These are phyloP conservation scores for Parafenestella ontariensis DNA, from an alignment of 2,329 filamentous ascomycete species.

Conservation along the genomic window DNA sequence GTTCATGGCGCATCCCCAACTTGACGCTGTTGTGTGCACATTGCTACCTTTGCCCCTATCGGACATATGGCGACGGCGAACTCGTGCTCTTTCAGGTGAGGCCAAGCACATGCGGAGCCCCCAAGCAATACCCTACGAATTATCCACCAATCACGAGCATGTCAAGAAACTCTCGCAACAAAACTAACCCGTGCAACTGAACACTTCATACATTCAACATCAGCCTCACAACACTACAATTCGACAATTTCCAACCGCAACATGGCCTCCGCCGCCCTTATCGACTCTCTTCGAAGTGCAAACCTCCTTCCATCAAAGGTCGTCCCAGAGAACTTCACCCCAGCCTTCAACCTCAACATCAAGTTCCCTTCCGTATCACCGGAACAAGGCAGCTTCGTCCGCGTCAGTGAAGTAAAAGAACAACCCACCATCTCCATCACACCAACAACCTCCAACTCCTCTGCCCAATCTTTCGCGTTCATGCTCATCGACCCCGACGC, in stretches of 20 bases:
- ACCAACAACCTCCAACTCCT: conserved; percentile 25
- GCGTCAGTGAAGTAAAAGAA: conserved; percentile 44
- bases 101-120: conserved; percentile 14
- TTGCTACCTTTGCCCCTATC: conserved; percentile 2
- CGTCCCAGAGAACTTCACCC: conserved; percentile 54
- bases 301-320: conserved; percentile 43
- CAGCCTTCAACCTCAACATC: conserved; percentile 51
- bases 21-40: neutral
- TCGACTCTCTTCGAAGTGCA: conserved; percentile 33
- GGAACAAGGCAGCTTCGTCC: conserved; percentile 34
- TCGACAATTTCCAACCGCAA: neutral
- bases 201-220: neutral
- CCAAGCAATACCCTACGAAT: conserved; percentile 1
- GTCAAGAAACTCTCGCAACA: conserved; percentile 1
- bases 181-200: conserved; percentile 4
- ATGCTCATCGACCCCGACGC: conserved; percentile 63
- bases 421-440: conserved; percentile 34
- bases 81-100: conserved; percentile 5
- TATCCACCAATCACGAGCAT: conserved; percentile 17
- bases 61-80: too few relatives aligned
- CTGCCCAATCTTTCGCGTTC: conserved; percentile 51
- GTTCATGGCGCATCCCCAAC: too few relatives aligned
- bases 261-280: conserved; percentile 17
- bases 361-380: conserved; percentile 34
- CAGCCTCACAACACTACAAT: neutral